Conservation (phyloP, 441 rosid genomes). For the Iberis amara region DNA sequence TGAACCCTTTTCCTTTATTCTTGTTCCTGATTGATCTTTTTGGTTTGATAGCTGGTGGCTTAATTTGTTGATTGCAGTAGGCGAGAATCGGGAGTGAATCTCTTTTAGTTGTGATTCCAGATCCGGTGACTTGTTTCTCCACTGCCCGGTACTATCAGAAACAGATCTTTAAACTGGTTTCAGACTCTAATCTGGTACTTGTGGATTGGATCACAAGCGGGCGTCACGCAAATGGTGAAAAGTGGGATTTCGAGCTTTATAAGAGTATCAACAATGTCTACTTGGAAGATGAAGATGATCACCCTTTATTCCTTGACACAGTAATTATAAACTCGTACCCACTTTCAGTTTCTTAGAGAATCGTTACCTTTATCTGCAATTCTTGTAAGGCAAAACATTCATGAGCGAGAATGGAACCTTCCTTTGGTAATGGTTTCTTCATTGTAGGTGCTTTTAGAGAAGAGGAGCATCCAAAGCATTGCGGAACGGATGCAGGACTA, state of each 20-base stretch:
- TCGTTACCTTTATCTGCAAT: neutral
- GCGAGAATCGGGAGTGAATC: constrained; percentile 66
- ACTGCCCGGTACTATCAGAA: constrained; percentile 84
- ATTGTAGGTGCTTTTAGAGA: constrained; percentile 64
- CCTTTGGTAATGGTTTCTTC: constrained; percentile 5
- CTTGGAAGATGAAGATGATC: constrained; percentile 45
- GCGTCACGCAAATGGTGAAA: constrained; percentile 84
- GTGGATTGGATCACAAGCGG: constrained; percentile 98
- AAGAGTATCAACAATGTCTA: constrained; percentile 79
- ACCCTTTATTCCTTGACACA: constrained; percentile 76
- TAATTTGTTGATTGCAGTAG: constrained; percentile 45
- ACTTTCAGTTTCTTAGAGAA: neutral
- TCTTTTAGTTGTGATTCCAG: constrained; percentile 73
- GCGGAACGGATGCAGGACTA: constrained; percentile 67
- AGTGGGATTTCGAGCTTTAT: constrained; percentile 79
- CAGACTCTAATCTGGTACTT: constrained; percentile 64
- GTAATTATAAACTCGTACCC: constrained; percentile 33
- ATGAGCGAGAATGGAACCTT: constrained; percentile 1
- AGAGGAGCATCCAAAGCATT: constrained; percentile 42
- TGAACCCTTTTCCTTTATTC: neutral
- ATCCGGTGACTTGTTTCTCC: constrained; percentile 91
- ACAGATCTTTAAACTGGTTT: constrained; percentile 58
- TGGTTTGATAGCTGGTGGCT: constrained; percentile 22
- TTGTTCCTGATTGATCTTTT: constrained; percentile 7
- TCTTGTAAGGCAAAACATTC: constrained; percentile 1